Evolutionary conservation across 768 basidiomycete genomes (phyloP).

Genomic region (Leucocoprinus leucothites): DNA sequence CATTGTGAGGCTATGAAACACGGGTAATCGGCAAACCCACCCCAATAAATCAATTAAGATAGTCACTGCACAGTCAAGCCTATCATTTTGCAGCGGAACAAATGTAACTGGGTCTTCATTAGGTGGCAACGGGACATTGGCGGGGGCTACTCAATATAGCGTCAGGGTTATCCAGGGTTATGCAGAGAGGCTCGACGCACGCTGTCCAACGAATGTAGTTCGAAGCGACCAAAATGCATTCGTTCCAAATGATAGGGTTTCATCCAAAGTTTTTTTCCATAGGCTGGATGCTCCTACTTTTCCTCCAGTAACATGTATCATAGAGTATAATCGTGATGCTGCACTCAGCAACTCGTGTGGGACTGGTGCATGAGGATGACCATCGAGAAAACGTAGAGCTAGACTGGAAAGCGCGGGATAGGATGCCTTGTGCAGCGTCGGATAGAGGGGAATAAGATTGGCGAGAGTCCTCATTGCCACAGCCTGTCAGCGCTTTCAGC

Average conservation of each 20-base stretch:
- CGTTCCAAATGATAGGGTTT: constrained; percentile 65
- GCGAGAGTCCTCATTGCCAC: constrained; percentile 46
- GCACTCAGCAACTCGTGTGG: constrained; percentile 37
- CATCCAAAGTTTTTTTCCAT: constrained; percentile 77
- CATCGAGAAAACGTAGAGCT: constrained; percentile 54
- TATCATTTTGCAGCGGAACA: constrained; percentile 58
- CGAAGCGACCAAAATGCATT: constrained; percentile 54
- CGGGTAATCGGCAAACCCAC: background rate
- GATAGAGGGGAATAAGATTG: constrained; percentile 61
- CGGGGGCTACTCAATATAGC: constrained; percentile 5
- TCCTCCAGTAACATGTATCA: constrained; percentile 70
- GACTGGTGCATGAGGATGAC: constrained; percentile 43
- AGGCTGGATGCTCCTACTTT: constrained; percentile 69
- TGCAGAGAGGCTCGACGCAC: constrained; percentile 26
- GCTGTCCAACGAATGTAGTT: constrained; percentile 52
- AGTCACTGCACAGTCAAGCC: constrained; percentile 52
- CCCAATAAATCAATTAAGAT: constrained; percentile 58
- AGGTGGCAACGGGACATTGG: constrained; percentile 6
- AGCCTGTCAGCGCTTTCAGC: constrained; percentile 31
- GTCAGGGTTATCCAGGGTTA: background rate
- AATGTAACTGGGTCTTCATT: constrained; percentile 44
- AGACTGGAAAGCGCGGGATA: constrained; percentile 50
- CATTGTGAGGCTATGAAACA: background rate
- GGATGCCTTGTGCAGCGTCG: constrained; percentile 59
- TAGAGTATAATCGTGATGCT: constrained; percentile 56